phyloP scores from a whole-genome alignment of 225 moss, liverwort and hornwort genomes.

The Sphagnum contortum region DNA sequence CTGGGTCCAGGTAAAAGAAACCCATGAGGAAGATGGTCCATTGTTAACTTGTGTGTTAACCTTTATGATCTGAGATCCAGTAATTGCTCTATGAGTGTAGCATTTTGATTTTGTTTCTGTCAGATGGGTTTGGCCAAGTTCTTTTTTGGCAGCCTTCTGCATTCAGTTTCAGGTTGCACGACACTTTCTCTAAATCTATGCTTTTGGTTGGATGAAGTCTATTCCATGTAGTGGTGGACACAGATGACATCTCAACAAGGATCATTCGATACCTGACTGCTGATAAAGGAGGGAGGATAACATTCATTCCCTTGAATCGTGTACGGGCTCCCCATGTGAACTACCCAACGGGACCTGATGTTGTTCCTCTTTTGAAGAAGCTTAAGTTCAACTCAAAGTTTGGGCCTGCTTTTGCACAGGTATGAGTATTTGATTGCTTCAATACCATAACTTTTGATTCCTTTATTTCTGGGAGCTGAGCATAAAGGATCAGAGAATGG shows the following conservation, averaged over 20 bases:
- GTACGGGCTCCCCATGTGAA: constrained; percentile 53
- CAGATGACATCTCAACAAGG: constrained; percentile 77
- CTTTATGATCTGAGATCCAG: no score
- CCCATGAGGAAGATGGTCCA: no score
- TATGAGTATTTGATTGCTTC: constrained; percentile 7
- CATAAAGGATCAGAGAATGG: background rate
- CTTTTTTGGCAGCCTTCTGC: no score
- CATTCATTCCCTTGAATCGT: constrained; percentile 87
- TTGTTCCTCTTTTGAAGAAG: constrained; percentile 77
- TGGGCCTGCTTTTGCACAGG: constrained; percentile 73
- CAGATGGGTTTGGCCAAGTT: no score
- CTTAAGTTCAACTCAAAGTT: constrained; percentile 49
- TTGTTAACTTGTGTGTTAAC: no score
- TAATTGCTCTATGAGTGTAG: no score
- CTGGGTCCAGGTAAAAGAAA: constrained; percentile 55
- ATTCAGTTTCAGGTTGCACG: no score
- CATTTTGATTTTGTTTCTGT: no score
- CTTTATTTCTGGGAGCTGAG: no score
- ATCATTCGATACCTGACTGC: constrained; percentile 74
- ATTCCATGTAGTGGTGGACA: constrained; percentile 84
- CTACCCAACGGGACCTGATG: constrained; percentile 87
- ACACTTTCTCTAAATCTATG: no score
- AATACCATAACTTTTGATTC: no score
- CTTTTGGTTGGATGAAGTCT: constrained; percentile 36
- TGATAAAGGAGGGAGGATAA: constrained; percentile 84